Evolutionary conservation across 306 rosid genomes (phyloP).

Genomic region (Quercus berberidifolia): DNA sequence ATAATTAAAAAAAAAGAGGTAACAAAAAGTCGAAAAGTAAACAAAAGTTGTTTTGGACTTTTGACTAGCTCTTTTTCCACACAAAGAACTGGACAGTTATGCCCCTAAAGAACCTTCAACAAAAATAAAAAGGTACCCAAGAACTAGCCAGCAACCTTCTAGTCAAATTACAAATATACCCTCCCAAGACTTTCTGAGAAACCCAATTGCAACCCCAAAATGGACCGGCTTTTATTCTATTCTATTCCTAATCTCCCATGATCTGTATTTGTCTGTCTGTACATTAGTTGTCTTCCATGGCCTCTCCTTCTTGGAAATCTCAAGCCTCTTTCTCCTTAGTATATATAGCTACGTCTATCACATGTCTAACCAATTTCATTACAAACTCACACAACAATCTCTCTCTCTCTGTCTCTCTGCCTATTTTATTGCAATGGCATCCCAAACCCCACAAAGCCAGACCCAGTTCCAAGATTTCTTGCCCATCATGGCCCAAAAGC

Average conservation of each 20-base stretch:
- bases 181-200: conserved; percentile 20
- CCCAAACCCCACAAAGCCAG: conserved; percentile 33
- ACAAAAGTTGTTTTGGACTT: too few species aligned
- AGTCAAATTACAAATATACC: too few species aligned
- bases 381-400: background rate
- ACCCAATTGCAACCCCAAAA: conserved; percentile 15
- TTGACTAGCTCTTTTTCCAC: too few species aligned
- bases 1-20: too few species aligned
- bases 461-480: conserved; percentile 57
- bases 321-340: background rate
- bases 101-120: too few species aligned
- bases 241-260: background rate
- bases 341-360: conserved; percentile 1
- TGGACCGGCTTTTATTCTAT: background rate
- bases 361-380: conserved; percentile 1
- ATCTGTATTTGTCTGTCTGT: conserved; percentile 12
- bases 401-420: background rate
- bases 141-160: too few species aligned
- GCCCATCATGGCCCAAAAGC: conserved; percentile 76
- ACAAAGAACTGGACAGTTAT: too few species aligned
- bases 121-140: too few species aligned
- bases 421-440: conserved; percentile 32
- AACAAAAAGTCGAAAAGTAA: too few species aligned
- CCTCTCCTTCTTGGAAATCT: conserved; percentile 60
- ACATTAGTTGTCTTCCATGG: conserved; percentile 57